A percentile compares a stretch with the other conserved stretches of the same genome.
Evolutionary conservation across 805 yeast species (phyloP).

Genomic region (Clavispora vitiphila): DNA sequence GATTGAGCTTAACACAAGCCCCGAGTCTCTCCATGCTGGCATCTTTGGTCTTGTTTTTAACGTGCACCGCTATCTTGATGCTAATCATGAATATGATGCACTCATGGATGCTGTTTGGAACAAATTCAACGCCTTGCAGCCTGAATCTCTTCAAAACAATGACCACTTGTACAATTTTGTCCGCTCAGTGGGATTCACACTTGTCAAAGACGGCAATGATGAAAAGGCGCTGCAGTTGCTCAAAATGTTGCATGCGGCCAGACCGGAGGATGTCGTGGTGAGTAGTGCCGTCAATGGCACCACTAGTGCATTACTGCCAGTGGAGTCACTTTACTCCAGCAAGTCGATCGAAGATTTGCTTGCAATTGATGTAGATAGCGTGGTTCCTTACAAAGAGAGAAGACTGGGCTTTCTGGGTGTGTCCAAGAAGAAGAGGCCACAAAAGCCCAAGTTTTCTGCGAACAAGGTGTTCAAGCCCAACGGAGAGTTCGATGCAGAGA

Average conservation of each 20-base stretch:
- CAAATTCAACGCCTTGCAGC: slow-evolving; percentile 3
- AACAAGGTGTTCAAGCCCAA: slow-evolving; percentile 11
- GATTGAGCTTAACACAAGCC: slow-evolving; percentile 5
- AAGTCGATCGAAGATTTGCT: slow-evolving; percentile 28
- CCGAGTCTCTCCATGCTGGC: slow-evolving; percentile 6
- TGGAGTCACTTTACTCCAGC: slow-evolving; percentile 15
- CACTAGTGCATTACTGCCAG: slow-evolving; percentile 15
- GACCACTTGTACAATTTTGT: slow-evolving; percentile 21
- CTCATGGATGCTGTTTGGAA: neutral
- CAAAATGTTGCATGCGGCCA: slow-evolving; percentile 14
- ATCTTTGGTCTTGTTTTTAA: slow-evolving; percentile 8
- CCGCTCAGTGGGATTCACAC: slow-evolving; percentile 28
- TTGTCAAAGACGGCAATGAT: slow-evolving; percentile 16
- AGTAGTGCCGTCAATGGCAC: slow-evolving; percentile 17
- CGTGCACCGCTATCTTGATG: no score
- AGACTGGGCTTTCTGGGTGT: no score
- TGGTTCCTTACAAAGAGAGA: no score
- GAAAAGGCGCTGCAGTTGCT: slow-evolving; percentile 17
- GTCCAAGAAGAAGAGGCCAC: slow-evolving; percentile 22
- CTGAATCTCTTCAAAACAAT: slow-evolving; percentile 9
- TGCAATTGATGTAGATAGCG: slow-evolving; percentile 25
- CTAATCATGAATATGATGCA: no score
- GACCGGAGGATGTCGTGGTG: slow-evolving; percentile 22
- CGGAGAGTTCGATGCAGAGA: slow-evolving; percentile 9
- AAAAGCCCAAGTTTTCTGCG: slow-evolving; percentile 15